Evolutionary conservation across 2,329 filamentous ascomycete genomes (phyloP), one percentile per base, ranked within the genome.

Genomic region (Aureobasidium sp.): DNA sequence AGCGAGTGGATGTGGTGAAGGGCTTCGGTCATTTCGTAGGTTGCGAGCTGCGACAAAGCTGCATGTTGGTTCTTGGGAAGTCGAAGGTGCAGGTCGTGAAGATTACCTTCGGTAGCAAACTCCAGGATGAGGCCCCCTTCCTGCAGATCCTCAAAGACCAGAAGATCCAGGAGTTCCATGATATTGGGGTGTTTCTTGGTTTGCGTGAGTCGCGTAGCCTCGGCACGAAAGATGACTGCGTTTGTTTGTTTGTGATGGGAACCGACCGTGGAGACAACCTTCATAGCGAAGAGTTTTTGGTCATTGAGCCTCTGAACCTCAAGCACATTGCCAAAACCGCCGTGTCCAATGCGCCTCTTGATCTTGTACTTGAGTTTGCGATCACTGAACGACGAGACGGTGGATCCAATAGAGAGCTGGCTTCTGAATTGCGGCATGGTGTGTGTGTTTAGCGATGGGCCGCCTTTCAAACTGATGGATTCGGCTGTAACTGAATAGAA

Each of bases 1-100:
- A 41, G 31, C 9, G 56, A 49, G 25, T 63, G 55, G 31, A 63
- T 44, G 29, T 45, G n/a, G 8, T 45, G 27, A 7, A 61, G 34
- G 14, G 58, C 58, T 15, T 44, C 45, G 8, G 42, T 29, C 45
- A 61, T 61, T 14, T 61, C 34, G 15, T 51, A 27, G 39, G 45
- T 17, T n/a, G 53, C 44, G 17, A 12, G 29, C 27, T 51, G 34
- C 20, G 44, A 36, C 11, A 51, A 7, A 9, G 25, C 14, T 42
- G 12, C 47, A n/a, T 49, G 39, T 8, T 49, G 44, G 5, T 31
- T 11, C 22, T 51, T 22, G 12, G 45, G 27, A 14, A 51, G 36
- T 22, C 27, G 57, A 29, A 9, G 8, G 22, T 27, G 39, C 12
- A 51, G 8, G 25, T 27, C 39, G 3, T 5, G 5, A 17, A 60